phyloP scores from a whole-genome alignment of 148 eudicot genomes.

The Dianthus caryophyllus region DNA sequence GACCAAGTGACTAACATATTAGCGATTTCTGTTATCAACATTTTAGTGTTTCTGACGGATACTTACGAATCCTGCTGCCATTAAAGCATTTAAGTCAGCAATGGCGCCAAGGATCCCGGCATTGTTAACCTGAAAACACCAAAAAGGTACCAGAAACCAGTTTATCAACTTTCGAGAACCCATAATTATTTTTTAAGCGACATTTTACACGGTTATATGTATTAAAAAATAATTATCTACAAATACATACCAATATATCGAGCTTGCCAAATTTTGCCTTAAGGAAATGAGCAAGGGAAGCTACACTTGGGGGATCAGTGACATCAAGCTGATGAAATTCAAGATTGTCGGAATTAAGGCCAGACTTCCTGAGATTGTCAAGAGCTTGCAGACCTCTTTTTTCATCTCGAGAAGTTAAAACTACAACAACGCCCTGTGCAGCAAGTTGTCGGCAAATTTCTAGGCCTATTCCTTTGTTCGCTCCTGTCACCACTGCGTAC shows the following conservation, averaged over 20 bases:
- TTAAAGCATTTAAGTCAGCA: slow-evolving; percentile 19
- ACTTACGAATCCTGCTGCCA: slow-evolving; percentile 20
- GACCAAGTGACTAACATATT: no score
- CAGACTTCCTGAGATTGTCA: slow-evolving; percentile 22
- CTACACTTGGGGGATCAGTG: slow-evolving; percentile 30
- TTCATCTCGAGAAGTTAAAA: slow-evolving; percentile 48
- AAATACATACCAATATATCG: slow-evolving; percentile 44
- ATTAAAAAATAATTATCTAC: background rate
- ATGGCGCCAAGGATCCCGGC: slow-evolving; percentile 34
- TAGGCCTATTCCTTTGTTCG: slow-evolving; percentile 42
- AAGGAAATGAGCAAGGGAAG: slow-evolving; percentile 35
- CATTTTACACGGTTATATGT: no score
- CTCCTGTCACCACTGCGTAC: slow-evolving; percentile 57
- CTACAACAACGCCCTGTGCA: slow-evolving; percentile 34
- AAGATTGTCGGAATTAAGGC: slow-evolving; percentile 19
- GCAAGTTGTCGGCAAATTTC: slow-evolving; percentile 53
- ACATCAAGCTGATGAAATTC: slow-evolving; percentile 54
- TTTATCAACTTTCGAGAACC: no score
- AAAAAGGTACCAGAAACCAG: slow-evolving; percentile 17
- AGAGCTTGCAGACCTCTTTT: slow-evolving; percentile 38
- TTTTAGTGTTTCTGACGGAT: background rate
- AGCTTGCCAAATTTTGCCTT: slow-evolving; percentile 41
- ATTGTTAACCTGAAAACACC: slow-evolving; percentile 42
- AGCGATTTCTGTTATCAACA: no score
- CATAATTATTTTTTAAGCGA: no score